These are phyloP conservation scores for Candida glucosophila DNA, from an alignment of 1,139 yeast genomes.

Conservation along the genomic window DNA sequence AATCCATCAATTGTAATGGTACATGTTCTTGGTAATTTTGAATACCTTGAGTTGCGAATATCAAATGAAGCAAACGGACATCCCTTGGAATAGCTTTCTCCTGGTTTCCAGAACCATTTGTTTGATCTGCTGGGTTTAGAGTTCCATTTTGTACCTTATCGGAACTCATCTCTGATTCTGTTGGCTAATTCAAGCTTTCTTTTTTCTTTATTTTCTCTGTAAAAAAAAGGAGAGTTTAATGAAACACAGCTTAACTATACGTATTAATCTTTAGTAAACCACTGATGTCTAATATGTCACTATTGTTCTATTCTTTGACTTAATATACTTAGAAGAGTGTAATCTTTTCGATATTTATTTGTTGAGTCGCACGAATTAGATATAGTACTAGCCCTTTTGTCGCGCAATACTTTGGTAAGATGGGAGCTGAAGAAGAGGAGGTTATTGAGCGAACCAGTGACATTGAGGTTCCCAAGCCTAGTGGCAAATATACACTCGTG, in stretches of 20 bases:
- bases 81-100: slow-evolving; percentile 62
- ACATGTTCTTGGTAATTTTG: slow-evolving; percentile 92
- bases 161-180: slow-evolving; percentile 4
- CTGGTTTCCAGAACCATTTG: slow-evolving; percentile 3
- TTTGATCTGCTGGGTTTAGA: slow-evolving; percentile 2
- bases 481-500: slow-evolving; percentile 7
- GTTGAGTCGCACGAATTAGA: no score
- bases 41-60: slow-evolving; percentile 89
- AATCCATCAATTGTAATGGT: slow-evolving; percentile 91
- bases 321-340: no score
- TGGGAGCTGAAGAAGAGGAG: slow-evolving; percentile 5
- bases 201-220: no score
- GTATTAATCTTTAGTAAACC: no score
- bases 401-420: slow-evolving; percentile 1
- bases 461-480: slow-evolving; percentile 12
- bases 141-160: slow-evolving; percentile 5
- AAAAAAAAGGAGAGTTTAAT: no score
- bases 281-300: no score
- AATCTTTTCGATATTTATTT: not conserved
- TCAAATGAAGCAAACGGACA: slow-evolving; percentile 79
- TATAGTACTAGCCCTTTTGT: no score
- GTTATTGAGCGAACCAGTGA: slow-evolving; percentile 21
- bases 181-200: not conserved
- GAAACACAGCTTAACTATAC: no score
- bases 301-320: no score